A percentile compares a stretch with the other conserved stretches of the same genome.
Evolutionary conservation across 805 yeast species (phyloP).

Genomic region (Kluyveromyces siamensis): DNA sequence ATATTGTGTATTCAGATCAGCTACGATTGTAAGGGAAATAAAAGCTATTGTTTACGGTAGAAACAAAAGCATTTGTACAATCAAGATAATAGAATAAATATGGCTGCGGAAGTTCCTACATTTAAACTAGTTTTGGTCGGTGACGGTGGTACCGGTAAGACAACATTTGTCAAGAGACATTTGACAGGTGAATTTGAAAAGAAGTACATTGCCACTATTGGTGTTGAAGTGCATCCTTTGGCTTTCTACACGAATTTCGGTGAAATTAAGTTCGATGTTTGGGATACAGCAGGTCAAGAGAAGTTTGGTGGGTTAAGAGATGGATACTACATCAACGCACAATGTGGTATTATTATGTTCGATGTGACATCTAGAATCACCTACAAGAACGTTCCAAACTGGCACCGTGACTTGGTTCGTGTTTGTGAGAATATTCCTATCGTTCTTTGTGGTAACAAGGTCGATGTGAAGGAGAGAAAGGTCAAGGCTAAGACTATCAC

Average conservation of each 20-base stretch:
- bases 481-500: constrained; percentile 99
- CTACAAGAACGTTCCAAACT: constrained; percentile 99
- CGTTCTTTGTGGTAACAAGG: constrained; percentile 98
- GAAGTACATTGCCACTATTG: constrained; percentile 97
- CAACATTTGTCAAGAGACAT: constrained; percentile 99
- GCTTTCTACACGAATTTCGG: constrained; percentile 97
- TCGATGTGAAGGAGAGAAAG: constrained; percentile 98
- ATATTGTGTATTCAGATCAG: no score
- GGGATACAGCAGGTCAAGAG: constrained; percentile 99
- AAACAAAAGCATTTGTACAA: no score
- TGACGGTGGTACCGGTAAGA: constrained; percentile 99
- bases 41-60: no score
- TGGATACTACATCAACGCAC: constrained; percentile 99
- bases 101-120: constrained; percentile 85
- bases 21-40: no score
- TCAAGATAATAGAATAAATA: constrained; percentile 17
- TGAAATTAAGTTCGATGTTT: constrained; percentile 96
- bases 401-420: constrained; percentile 99
- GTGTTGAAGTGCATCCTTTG: constrained; percentile 99
- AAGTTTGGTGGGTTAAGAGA: constrained; percentile 99
- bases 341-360: constrained; percentile 99
- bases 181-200: constrained; percentile 99
- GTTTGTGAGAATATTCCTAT: constrained; percentile 99
- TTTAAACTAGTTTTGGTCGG: constrained; percentile 98
- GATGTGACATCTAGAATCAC: constrained; percentile 99